Conservation (phyloP, 768 basidiomycete genomes). For the Lactarius quietus region DNA sequence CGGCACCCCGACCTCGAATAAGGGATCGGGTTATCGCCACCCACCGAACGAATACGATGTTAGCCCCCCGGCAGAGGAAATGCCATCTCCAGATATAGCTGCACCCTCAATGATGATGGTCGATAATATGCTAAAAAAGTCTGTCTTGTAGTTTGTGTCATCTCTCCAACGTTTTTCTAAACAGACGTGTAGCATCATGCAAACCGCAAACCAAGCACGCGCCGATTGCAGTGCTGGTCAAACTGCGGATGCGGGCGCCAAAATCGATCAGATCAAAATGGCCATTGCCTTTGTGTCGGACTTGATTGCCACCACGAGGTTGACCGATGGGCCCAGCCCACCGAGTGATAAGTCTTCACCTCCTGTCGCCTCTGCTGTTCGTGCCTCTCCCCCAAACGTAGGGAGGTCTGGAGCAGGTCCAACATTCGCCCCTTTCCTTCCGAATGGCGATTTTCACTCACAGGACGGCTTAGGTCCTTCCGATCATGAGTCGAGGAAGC, state of each 20-base stretch:
- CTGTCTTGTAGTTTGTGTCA: conserved; percentile 31
- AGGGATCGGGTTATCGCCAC: conserved; percentile 32
- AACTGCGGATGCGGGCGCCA: conserved; percentile 44
- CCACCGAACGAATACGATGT: conserved; percentile 28
- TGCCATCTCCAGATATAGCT: conserved; percentile 35
- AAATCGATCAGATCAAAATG: conserved; percentile 54
- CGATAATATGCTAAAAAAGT: conserved; percentile 54
- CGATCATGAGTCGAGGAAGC: conserved; percentile 46
- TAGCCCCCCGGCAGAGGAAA: conserved; percentile 28
- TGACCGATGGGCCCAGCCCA: conserved; percentile 33
- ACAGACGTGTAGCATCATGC: conserved; percentile 48
- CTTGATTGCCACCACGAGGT: conserved; percentile 47
- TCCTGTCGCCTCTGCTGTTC: conserved; percentile 14
- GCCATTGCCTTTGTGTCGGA: conserved; percentile 52
- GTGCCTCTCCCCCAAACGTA: conserved; percentile 25
- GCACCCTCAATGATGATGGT: conserved; percentile 50
- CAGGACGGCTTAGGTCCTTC: conserved; percentile 33
- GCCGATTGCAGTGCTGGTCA: conserved; percentile 47
- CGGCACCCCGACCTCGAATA: conserved; percentile 29
- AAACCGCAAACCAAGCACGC: conserved; percentile 56
- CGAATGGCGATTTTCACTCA: conserved; percentile 29
- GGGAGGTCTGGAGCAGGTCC: conserved; percentile 13
- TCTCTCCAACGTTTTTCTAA: conserved; percentile 14
- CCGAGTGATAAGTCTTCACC: conserved; percentile 30
- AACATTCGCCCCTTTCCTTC: conserved; percentile 26